A percentile compares a stretch with the other conserved stretches of the same genome.
Evolutionary conservation across 306 rosid genomes (phyloP).

Genomic region (Dryas octopetala): DNA sequence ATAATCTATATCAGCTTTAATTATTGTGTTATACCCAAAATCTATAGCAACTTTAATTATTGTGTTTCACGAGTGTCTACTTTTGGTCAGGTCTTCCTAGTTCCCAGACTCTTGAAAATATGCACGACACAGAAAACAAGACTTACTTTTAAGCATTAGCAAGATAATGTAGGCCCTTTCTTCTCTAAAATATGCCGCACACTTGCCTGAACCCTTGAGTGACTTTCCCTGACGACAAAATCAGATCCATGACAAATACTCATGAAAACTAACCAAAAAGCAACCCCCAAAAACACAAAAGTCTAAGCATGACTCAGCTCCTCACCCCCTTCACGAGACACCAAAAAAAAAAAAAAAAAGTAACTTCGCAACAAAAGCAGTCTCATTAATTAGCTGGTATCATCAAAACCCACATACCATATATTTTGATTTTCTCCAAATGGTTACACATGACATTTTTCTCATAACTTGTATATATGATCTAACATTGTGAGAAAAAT

Average conservation of each 20-base stretch:
- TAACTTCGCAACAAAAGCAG: neutral
- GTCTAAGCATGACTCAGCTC: neutral
- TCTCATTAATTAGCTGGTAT: neutral
- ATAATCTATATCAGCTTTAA: too few species aligned
- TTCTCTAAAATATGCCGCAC: neutral
- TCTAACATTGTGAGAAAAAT: too few species aligned
- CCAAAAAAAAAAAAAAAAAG: neutral
- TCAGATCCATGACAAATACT: neutral
- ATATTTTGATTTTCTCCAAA: too few species aligned
- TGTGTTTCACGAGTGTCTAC: too few species aligned
- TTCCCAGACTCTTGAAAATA: too few species aligned
- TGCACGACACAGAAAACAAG: too few species aligned
- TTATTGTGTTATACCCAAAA: too few species aligned
- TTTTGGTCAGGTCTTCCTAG: too few species aligned
- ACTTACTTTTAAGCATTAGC: too few species aligned
- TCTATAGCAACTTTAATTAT: too few species aligned
- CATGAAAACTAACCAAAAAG: neutral
- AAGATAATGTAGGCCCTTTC: neutral
- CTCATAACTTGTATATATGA: too few species aligned
- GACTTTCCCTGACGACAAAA: neutral
- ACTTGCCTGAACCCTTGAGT: neutral
- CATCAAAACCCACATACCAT: neutral
- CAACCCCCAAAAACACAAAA: neutral
- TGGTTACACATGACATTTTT: too few species aligned
- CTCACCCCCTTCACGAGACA: neutral